Evolutionary conservation across 1,139 yeast species (phyloP), one percentile per base, ranked within the genome.

Genomic region (Yamadazyma pseudoaaseri): DNA sequence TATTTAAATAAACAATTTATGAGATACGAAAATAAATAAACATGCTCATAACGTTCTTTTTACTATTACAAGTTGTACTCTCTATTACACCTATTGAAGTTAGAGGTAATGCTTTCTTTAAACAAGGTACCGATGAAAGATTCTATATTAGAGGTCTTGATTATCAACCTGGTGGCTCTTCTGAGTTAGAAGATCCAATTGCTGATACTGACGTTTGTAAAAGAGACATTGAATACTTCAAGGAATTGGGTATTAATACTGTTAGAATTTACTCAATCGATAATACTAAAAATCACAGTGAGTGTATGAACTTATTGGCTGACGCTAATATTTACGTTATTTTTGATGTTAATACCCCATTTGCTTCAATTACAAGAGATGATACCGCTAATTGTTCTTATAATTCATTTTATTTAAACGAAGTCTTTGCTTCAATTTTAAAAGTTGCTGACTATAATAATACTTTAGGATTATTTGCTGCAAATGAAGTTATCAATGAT

Each of bases 381-480:
- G 54, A 61, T 43, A 84, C 83, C 38, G 54, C 72, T 15, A 66
- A 73, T 52, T 74, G 77, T 33, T 72, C 87, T 31, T 84, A 79
- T 63, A 73, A 79, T 48, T 73, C 81, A 36, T 56, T 57, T 55
- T 70, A 70, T 52, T 63, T 70, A 51, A 60, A 65, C 37, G 70
- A 70, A 49, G 73, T 70, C 8, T 60, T 69, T 34, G 76, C 86
- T 16, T 82, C 86, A 34, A 78, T 87, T 34, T 86, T 81, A 51
- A 71, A 69, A 42, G 78, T 87, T 70, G 78, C 86, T 36, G 54
- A 68, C 37, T 87, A 83, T 61, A 71, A 81, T 53, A 87, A 87
- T 63, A 80, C 86, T 22, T 70, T 87, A 39, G 96, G 95, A n/a
- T 86, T 84, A 67, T 86, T 86, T 51, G 96, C 96, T 31, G 96